phyloP scores from a whole-genome alignment of 2,329 filamentous ascomycete species.

The Graphilbum ipis-grandicollis region DNA sequence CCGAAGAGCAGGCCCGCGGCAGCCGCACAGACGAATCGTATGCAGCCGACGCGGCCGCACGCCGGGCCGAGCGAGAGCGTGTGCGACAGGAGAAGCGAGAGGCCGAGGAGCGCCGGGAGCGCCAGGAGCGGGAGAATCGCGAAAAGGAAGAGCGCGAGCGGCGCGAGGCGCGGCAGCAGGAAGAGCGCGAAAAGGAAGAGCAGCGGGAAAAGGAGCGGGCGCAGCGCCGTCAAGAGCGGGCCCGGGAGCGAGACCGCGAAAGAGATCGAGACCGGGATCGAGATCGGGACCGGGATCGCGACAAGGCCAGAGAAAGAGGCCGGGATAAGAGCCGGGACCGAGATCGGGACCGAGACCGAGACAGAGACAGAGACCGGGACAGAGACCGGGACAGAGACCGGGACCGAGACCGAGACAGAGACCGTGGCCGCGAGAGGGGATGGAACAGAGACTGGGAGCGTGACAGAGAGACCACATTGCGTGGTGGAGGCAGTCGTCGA shows the following conservation, averaged over 20 bases:
- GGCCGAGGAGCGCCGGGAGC: conserved; percentile 43
- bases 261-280: conserved; percentile 15
- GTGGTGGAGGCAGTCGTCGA: too few species aligned
- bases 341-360: not conserved
- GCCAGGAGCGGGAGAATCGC: conserved; percentile 39
- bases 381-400: conserved; percentile 8
- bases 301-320: not conserved
- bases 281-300: conserved; percentile 14
- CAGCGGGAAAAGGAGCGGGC: conserved; percentile 23
- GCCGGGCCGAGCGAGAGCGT: conserved; percentile 41
- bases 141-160: conserved; percentile 21
- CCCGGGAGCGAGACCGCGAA: conserved; percentile 12
- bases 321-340: conserved; percentile 11
- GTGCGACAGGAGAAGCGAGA: conserved; percentile 41
- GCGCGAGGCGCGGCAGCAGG: conserved; percentile 18
- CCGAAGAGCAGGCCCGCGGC: conserved; percentile 45
- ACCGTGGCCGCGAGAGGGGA: not conserved
- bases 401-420: conserved; percentile 11
- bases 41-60: conserved; percentile 44
- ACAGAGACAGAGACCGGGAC: conserved; percentile 10
- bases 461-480: too few species aligned
- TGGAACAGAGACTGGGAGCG: conserved; percentile 14
- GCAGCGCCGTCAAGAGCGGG: conserved; percentile 17
- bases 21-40: conserved; percentile 61
- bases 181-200: conserved; percentile 21